Evolutionary conservation across 257 asterid genomes (phyloP).

Genomic region (Salvia miltiorrhiza): DNA sequence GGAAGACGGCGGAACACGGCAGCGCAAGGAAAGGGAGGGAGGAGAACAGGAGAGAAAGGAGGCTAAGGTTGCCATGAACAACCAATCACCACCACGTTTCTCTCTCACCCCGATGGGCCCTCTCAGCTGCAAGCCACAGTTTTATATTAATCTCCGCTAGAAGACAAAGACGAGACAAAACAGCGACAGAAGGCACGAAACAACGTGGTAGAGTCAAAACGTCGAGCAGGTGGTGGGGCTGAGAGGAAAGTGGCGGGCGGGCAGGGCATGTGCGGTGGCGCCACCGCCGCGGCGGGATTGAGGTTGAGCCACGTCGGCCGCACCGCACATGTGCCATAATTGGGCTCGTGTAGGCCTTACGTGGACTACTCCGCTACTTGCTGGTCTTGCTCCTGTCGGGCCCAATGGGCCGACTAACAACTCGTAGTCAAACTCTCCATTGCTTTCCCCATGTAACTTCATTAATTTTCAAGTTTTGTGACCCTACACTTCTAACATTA

Average conservation of each 20-base stretch:
- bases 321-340: slow-evolving; percentile 14
- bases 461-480: too few relatives aligned
- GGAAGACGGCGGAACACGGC: slow-evolving; percentile 20
- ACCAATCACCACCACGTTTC: slow-evolving; percentile 39
- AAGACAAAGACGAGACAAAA: neutral
- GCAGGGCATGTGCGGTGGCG: slow-evolving; percentile 29
- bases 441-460: too few relatives aligned
- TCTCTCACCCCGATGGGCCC: slow-evolving; percentile 31
- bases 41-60: slow-evolving; percentile 41
- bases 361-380: neutral
- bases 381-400: neutral
- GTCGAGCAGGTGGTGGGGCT: slow-evolving; percentile 19
- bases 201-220: slow-evolving; percentile 22
- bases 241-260: slow-evolving; percentile 4
- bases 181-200: neutral
- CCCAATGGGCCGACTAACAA: slow-evolving; percentile 25
- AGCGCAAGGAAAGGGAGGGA: slow-evolving; percentile 18
- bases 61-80: slow-evolving; percentile 76
- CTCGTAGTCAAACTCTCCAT: neutral
- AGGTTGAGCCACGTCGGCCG: slow-evolving; percentile 19
- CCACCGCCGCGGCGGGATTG: slow-evolving; percentile 19
- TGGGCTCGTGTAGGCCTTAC: slow-evolving; percentile 28
- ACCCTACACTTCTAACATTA: too few relatives aligned
- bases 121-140: slow-evolving; percentile 24
- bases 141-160: neutral